Conservation (phyloP, 2,329 filamentous ascomycete species). For the Stemphylium vesicarium region DNA sequence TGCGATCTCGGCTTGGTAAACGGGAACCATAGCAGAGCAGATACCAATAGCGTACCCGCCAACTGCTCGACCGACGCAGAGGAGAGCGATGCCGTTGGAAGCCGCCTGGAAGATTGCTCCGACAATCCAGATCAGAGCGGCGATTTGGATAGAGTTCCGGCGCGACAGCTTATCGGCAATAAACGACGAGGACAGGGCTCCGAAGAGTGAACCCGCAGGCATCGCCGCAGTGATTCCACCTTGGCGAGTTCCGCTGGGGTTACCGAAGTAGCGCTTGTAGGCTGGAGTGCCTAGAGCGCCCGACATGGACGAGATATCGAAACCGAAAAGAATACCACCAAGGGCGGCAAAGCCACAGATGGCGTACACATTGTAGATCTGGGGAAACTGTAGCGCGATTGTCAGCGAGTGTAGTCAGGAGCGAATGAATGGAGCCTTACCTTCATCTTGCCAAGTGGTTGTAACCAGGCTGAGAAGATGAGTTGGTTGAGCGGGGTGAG, state of each 20-base stretch:
- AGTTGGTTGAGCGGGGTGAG: slow-evolving; percentile 4
- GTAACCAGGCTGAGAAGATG: slow-evolving; percentile 13
- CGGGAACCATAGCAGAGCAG: slow-evolving; percentile 88
- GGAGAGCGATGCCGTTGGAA: slow-evolving; percentile 48
- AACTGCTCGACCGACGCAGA: slow-evolving; percentile 69
- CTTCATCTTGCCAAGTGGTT: slow-evolving; percentile 40
- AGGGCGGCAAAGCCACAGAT: slow-evolving; percentile 68
- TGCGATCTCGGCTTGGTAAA: slow-evolving; percentile 88
- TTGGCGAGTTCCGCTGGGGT: slow-evolving; percentile 44
- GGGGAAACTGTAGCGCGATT: slow-evolving; percentile 36
- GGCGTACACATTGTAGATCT: slow-evolving; percentile 50
- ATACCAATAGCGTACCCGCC: slow-evolving; percentile 87
- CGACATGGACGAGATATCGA: slow-evolving; percentile 50
- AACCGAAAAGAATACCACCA: slow-evolving; percentile 51
- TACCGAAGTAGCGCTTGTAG: slow-evolving; percentile 48
- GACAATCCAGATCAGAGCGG: slow-evolving; percentile 55
- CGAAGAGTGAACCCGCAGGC: slow-evolving; percentile 57
- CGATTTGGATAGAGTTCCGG: slow-evolving; percentile 52
- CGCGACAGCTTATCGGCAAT: slow-evolving; percentile 56
- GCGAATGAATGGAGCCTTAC: slow-evolving; percentile 8
- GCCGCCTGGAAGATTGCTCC: slow-evolving; percentile 51
- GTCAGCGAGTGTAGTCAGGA: not conserved
- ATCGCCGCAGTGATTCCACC: slow-evolving; percentile 57
- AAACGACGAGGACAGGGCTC: slow-evolving; percentile 54
- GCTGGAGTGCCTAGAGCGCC: slow-evolving; percentile 48